Base-by-base conservation (phyloP, 2,329 filamentous ascomycete species). In the Talaromyces sp. region DNA sequence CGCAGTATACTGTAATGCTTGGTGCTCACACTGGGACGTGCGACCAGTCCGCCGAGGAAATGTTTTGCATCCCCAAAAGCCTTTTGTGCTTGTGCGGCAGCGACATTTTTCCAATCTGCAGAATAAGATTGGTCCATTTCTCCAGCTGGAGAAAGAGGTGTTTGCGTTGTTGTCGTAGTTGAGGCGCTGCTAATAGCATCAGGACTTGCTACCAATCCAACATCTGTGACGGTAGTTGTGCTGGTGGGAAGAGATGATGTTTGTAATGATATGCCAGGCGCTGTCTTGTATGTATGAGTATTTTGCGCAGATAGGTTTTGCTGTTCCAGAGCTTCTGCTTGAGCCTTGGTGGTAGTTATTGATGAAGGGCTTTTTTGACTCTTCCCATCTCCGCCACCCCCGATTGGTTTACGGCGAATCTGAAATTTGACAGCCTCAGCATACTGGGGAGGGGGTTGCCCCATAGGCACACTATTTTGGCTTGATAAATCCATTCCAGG, bases 1-100 rank as follows among this genome's bases (percentile, higher is more conserved):
- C 87, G 84, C 26, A 90, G 79, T 59, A 90, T 84, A 52, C 82
- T 87, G 70, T 82, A 85, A 72, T 89, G 85, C 61, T 83, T 86
- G 2, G 81, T 89, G 0, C 85, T 87, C 68, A 88, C 86, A 21
- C 79, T 81, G 0, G 88, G 86, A 60, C 85, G 86, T 17, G 79
- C 79, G 58, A 90, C 78, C 24, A 90, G 77, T 0, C 87, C 87
- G 2, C 85, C 84, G 1, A 87, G 85, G 62, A 89, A 85, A 69
- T 89, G 84, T 38, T 84, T 80, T 0, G 85, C 86, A 66, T 89
- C 86, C 19, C 70, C 69, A 53, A 73, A 75, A 55, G 71, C 73
- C 55, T 75, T 73, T 60, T 71, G 70, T 9, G 70, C 65, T n/a
- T 59, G 53, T 13, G 21, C 24, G 13, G 58, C 53, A 14, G 56